Percentiles rank a stretch among this genome's conserved stretches.
Conservation (phyloP, 2,329 filamentous ascomycete genomes). For the Alternaria triticimaculans region DNA sequence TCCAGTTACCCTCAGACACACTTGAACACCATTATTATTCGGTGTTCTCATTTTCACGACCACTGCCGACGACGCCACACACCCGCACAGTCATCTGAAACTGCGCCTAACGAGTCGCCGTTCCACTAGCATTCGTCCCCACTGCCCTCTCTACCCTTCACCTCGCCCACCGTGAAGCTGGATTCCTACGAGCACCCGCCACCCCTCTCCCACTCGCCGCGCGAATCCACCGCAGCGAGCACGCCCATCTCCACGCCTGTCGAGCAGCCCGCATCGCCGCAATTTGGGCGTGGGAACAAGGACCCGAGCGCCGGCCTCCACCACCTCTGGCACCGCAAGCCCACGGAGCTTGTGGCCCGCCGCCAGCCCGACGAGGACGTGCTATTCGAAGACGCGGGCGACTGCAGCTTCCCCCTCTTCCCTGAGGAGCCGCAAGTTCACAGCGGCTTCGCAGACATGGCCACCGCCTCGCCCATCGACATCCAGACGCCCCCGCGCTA, state of each 20-base stretch:
- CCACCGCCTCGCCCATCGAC: constrained; percentile 64
- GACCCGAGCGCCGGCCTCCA: constrained; percentile 42
- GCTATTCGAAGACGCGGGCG: constrained; percentile 51
- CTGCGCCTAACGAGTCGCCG: constrained; percentile 14
- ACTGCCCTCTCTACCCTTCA: constrained; percentile 3
- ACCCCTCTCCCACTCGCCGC: constrained; percentile 61
- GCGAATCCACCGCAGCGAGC: constrained; percentile 59
- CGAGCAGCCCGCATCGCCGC: constrained; percentile 50
- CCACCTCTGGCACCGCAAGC: constrained; percentile 56
- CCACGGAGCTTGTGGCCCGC: constrained; percentile 42
- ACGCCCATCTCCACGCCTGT: constrained; percentile 56
- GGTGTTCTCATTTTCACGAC: not conserved
- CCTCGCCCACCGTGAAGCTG: constrained; percentile 56
- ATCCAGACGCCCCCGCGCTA: constrained; percentile 62
- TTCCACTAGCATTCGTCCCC: constrained; percentile 11
- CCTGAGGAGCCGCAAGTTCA: constrained; percentile 39
- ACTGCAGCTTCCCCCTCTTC: constrained; percentile 51
- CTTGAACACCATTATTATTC: not conserved
- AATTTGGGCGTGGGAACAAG: constrained; percentile 51
- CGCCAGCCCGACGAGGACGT: constrained; percentile 43
- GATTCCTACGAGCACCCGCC: constrained; percentile 61
- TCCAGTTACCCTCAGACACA: not conserved
- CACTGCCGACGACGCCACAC: not conserved
- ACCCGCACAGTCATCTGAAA: constrained; percentile 15
- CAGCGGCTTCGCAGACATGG: constrained; percentile 53